phyloP scores from a whole-genome alignment of 257 asterid species.

The Fraxinus quadrangulata region DNA sequence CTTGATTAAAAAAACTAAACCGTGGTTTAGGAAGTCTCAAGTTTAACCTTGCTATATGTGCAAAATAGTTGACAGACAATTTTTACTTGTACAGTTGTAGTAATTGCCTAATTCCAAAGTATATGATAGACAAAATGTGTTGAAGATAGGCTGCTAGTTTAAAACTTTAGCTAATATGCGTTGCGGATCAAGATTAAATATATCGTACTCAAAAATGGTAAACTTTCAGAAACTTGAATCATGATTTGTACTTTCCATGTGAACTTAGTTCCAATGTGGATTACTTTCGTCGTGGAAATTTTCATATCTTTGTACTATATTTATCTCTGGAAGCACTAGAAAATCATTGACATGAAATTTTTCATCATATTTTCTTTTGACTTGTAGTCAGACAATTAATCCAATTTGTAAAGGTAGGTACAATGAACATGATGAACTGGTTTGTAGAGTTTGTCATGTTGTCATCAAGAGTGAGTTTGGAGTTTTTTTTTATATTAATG shows the following conservation, averaged over 20 bases:
- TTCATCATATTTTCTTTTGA: conserved; percentile 10
- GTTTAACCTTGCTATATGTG: too few species aligned
- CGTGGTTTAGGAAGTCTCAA: too few species aligned
- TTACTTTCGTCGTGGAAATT: conserved; percentile 13
- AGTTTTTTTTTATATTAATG: too few species aligned
- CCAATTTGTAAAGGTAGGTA: conserved; percentile 54
- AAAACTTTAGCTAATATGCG: background rate
- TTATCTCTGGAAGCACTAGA: background rate
- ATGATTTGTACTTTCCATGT: background rate
- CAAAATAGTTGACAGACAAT: too few species aligned
- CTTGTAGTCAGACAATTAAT: too few species aligned
- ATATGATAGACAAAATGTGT: background rate
- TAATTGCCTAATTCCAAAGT: background rate
- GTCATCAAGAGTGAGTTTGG: background rate
- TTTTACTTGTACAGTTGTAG: background rate
- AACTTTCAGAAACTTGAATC: background rate
- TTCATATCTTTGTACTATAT: background rate
- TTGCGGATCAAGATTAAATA: background rate
- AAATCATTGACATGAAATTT: conserved; percentile 4
- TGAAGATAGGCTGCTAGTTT: background rate
- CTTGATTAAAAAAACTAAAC: too few species aligned
- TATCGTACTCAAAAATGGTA: conserved; percentile 7
- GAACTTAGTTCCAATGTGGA: conserved; percentile 17
- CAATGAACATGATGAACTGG: conserved; percentile 71
- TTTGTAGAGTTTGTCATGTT: conserved; percentile 69